Percentiles rank a stretch among this genome's conserved stretches.
Evolutionary conservation across 129 eudicot genomes (phyloP).

Genomic region (Arctium lappa): DNA sequence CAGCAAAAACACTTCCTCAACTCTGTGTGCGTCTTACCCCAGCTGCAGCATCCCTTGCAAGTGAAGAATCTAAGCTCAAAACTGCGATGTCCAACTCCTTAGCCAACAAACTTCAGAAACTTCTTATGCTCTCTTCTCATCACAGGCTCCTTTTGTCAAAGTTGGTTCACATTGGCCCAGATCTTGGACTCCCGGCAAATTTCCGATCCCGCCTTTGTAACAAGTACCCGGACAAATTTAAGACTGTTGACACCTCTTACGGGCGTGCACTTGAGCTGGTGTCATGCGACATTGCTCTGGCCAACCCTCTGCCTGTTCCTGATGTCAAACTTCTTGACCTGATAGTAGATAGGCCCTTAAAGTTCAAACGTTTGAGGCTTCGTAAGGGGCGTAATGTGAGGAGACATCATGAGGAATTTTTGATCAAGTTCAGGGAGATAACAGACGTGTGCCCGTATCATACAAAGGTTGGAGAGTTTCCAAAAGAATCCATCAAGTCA

Average conservation of each 20-base stretch:
- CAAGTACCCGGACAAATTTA: constrained; percentile 68
- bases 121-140: constrained; percentile 77
- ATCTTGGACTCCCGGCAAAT: constrained; percentile 83
- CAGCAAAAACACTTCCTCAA: constrained; percentile 65
- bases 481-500: constrained; percentile 56
- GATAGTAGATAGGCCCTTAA: constrained; percentile 90
- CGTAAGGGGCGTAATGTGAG: constrained; percentile 72
- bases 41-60: constrained; percentile 65
- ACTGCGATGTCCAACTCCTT: constrained; percentile 40
- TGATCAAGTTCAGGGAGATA: constrained; percentile 60
- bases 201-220: constrained; percentile 80
- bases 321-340: constrained; percentile 42
- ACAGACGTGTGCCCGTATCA: constrained; percentile 77
- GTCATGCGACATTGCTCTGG: constrained; percentile 58
- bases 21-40: constrained; percentile 93
- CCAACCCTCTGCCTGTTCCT: constrained; percentile 43
- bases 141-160: constrained; percentile 66
- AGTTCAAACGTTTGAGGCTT: constrained; percentile 74
- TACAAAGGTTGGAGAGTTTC: constrained; percentile 50
- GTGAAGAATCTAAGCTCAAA: constrained; percentile 57
- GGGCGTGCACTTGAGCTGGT: constrained; percentile 98
- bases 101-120: constrained; percentile 78
- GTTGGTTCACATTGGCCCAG: constrained; percentile 85
- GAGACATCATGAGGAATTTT: constrained; percentile 63
- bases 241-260: constrained; percentile 75